Evolutionary conservation across 2,329 filamentous ascomycete genomes (phyloP), one percentile per base, ranked within the genome.

Genomic region (Ophiostoma populinum): DNA sequence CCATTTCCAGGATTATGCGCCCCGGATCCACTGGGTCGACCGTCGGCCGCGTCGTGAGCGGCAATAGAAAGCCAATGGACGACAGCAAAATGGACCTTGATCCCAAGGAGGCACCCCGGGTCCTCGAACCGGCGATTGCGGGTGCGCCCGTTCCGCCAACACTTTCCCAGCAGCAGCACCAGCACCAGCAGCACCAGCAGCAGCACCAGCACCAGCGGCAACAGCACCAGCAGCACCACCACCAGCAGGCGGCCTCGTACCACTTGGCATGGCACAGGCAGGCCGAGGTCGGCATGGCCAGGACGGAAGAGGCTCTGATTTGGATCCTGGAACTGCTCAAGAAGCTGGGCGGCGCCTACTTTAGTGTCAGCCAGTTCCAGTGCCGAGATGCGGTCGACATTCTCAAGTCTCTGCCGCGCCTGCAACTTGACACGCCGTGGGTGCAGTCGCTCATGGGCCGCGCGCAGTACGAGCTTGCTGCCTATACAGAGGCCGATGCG

Each of bases 361-460:
- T 79, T 46, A 67, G 76, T 6, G 62, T 92, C 31, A 77, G 77
- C 11, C 78, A 77, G 32, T 98, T 83, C 51, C 75, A 79, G 46
- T 82, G 81, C 44, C 61, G 70, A 16, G 75, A 90, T 40, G 80
- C 90, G 2, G 59, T 94, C 31, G 70, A 80, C 41, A 65, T 73
- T 3, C 85, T 87, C 51, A 67, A 67, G 40, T 66, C 72, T 1
- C 60, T 98, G 15, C 75, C 82, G 2, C 60, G 70, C 20, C 58
- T 64, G 5, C 87, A 95, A 48, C 75, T 82, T 46, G 85, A 93
- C 42, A 93, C 87, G 2, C 82, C 90, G 1, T 95, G 85, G 81
- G 83, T 94, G 11, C 65, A 94, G 38, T 77, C 85, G 6, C 83
- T 92, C 49, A 77, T 95, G 50, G 92, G 85, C 7, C 80, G 82